A percentile compares a stretch with the other conserved stretches of the same genome.
These are phyloP conservation scores for Nannochloropsis gaditana DNA, from an alignment of 108 stramenopile genomes.

Conservation along the genomic window DNA sequence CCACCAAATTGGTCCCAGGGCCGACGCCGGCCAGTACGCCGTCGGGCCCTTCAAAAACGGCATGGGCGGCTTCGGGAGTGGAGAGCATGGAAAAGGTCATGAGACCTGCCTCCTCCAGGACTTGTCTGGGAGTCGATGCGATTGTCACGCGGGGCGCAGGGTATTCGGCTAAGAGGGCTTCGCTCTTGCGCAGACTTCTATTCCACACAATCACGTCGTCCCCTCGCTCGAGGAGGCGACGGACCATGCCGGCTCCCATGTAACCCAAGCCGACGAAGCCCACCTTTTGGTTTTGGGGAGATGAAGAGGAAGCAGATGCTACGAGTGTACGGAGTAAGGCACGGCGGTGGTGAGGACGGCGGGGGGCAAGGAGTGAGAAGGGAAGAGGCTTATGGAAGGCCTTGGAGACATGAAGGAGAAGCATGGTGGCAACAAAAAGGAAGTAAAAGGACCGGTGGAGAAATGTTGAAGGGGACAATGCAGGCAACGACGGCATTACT, in stretches of 20 bases:
- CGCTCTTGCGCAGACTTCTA: not conserved
- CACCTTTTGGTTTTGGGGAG: not conserved
- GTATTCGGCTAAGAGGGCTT: not conserved
- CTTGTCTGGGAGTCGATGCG: not conserved
- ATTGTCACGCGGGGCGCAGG: not conserved
- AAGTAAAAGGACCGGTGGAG: not conserved
- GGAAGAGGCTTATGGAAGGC: not conserved
- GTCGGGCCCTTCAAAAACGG: not conserved
- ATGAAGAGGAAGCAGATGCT: not conserved
- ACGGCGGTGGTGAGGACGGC: constrained; percentile 1
- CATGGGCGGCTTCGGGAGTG: not conserved
- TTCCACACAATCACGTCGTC: constrained; percentile 13
- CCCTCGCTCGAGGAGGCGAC: constrained; percentile 10
- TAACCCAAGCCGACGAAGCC: not conserved
- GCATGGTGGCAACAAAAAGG: not conserved
- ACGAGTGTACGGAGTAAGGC: not conserved
- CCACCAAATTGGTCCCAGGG: not conserved
- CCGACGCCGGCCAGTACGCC: not conserved
- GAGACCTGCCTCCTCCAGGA: not conserved
- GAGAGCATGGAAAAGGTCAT: constrained; percentile 12
- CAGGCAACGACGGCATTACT: not conserved
- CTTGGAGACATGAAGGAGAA: not conserved
- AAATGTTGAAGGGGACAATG: not conserved
- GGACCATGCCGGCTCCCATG: constrained; percentile 5
- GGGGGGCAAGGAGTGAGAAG: not conserved